These are phyloP conservation scores for Nicotiana tomentosiformis DNA, from an alignment of 257 asterid genomes.

Conservation along the genomic window DNA sequence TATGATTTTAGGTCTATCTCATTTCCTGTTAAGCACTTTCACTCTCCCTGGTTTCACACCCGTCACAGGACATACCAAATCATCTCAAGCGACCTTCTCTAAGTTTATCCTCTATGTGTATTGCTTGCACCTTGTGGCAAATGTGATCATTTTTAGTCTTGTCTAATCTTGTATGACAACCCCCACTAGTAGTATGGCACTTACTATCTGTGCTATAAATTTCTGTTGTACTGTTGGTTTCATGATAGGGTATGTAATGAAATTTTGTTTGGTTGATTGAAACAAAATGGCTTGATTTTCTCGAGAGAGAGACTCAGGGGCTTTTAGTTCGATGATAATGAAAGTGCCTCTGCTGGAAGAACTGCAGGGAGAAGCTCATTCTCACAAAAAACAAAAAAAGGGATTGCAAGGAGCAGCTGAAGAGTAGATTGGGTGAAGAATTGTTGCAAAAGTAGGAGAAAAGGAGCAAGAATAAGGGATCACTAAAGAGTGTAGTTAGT, in stretches of 20 bases:
- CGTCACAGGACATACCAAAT: no score
- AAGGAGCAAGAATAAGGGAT: neutral
- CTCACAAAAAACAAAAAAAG: no score
- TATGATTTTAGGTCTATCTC: no score
- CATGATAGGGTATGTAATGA: neutral
- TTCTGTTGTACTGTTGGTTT: neutral
- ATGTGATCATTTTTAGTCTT: no score
- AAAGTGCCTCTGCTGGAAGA: neutral
- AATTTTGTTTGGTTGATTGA: neutral
- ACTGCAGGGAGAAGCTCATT: no score
- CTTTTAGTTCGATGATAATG: neutral
- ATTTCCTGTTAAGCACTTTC: no score
- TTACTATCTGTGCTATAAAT: neutral
- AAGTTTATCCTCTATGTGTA: no score
- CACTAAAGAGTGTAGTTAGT: neutral
- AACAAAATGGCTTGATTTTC: neutral
- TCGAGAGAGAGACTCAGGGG: neutral
- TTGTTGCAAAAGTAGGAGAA: neutral
- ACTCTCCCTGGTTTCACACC: no score
- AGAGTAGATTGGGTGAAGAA: neutral
- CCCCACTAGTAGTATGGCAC: neutral
- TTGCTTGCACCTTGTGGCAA: no score
- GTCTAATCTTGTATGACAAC: neutral
- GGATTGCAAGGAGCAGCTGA: neutral
- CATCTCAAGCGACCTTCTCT: no score